phyloP scores from a whole-genome alignment of 441 rosid genomes.

The Erodium texanum region DNA sequence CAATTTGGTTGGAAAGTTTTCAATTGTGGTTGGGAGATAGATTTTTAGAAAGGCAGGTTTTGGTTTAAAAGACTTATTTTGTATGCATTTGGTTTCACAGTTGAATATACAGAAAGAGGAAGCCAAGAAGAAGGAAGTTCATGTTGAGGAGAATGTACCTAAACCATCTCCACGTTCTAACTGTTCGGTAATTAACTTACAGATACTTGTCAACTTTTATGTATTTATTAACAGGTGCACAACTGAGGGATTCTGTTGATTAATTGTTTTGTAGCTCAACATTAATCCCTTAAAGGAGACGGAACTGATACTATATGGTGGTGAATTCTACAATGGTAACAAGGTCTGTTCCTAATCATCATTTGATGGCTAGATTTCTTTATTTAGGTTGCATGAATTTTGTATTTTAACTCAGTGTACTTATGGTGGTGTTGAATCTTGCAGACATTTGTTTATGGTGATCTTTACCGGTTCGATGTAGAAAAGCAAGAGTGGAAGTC shows the following conservation, averaged over 20 bases:
- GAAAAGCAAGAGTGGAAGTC: conserved; percentile 88
- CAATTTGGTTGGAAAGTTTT: neutral
- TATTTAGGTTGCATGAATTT: conserved; percentile 1
- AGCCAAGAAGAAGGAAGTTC: conserved; percentile 93
- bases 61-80: neutral
- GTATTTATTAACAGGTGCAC: neutral
- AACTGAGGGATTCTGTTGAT: neutral
- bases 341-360: conserved; percentile 40
- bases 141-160: conserved; percentile 73
- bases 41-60: neutral
- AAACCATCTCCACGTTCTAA: conserved; percentile 88
- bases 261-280: conserved; percentile 40
- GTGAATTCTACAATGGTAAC: conserved; percentile 88
- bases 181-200: conserved; percentile 50
- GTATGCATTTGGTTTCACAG: conserved; percentile 25
- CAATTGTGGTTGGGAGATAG: neutral
- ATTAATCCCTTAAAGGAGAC: conserved; percentile 81
- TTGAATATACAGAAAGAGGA: conserved; percentile 75
- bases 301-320: conserved; percentile 76
- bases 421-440: conserved; percentile 15
- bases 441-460: conserved; percentile 90
- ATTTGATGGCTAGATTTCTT: neutral
- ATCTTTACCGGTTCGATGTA: conserved; percentile 76
- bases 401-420: neutral
- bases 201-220: neutral